phyloP scores from a whole-genome alignment of 1,139 yeast genomes.

The Scheffersomyces quercinus region DNA sequence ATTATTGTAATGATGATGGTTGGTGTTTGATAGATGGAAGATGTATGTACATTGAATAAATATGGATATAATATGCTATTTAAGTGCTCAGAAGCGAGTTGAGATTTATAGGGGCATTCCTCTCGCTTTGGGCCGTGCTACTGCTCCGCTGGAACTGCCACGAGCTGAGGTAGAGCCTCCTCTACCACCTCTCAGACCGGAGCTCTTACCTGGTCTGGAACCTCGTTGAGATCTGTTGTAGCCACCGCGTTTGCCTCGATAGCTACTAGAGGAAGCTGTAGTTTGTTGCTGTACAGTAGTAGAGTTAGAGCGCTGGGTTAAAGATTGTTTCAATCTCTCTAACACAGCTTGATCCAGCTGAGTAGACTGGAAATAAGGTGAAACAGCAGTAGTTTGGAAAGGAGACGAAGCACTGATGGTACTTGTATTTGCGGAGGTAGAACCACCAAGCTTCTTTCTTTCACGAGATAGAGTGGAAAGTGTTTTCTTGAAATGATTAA shows the following conservation, averaged over 20 bases:
- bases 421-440: slow-evolving; percentile 5
- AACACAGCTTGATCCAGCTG: slow-evolving; percentile 12
- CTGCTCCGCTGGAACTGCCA: neutral
- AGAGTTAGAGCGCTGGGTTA: slow-evolving; percentile 5
- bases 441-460: slow-evolving; percentile 18
- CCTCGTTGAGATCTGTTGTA: too few relatives aligned
- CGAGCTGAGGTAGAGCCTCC: too few relatives aligned
- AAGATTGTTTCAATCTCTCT: slow-evolving; percentile 8
- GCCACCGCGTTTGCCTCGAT: too few relatives aligned
- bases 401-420: neutral
- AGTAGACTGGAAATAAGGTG: slow-evolving; percentile 12
- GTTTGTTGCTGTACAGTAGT: too few relatives aligned
- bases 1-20: too few relatives aligned
- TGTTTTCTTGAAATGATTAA: slow-evolving; percentile 45
- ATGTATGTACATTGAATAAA: too few relatives aligned
- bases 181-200: too few relatives aligned
- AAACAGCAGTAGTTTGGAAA: slow-evolving; percentile 2
- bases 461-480: slow-evolving; percentile 39
- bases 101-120: neutral
- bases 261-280: too few relatives aligned
- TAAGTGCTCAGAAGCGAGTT: too few relatives aligned
- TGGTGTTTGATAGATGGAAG: too few relatives aligned
- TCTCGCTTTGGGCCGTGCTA: neutral
- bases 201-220: too few relatives aligned
- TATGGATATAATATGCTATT: too few relatives aligned